Evolutionary conservation across 1,284 basidiomycete species (phyloP).

Genomic region (Naganishia sp.): DNA sequence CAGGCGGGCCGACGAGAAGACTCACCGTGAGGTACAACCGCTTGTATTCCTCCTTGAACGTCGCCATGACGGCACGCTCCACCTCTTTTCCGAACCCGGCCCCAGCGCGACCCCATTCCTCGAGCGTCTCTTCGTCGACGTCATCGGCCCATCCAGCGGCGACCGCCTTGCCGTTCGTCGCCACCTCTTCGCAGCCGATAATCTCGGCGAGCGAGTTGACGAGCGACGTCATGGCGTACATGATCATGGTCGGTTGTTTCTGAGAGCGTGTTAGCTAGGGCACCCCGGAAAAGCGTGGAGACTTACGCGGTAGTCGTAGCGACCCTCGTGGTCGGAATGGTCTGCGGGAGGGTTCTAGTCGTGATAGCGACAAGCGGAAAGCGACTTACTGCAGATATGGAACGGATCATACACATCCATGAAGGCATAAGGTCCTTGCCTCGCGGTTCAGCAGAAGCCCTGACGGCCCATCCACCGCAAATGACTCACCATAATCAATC

Average conservation of each 20-base stretch:
- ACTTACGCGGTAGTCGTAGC: slow-evolving; percentile 79
- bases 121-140: slow-evolving; percentile 60
- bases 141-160: slow-evolving; percentile 65
- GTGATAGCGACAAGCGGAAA: not conserved
- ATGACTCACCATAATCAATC: slow-evolving; percentile 75
- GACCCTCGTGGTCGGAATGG: slow-evolving; percentile 80
- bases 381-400: slow-evolving; percentile 74
- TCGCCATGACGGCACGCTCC: slow-evolving; percentile 61
- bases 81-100: slow-evolving; percentile 62
- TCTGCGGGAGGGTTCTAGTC: slow-evolving; percentile 51
- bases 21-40: slow-evolving; percentile 67
- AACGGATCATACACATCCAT: slow-evolving; percentile 85
- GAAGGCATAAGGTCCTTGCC: slow-evolving; percentile 80
- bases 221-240: slow-evolving; percentile 76
- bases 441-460: not conserved
- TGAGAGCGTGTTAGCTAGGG: slow-evolving; percentile 37
- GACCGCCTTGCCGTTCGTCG: slow-evolving; percentile 60
- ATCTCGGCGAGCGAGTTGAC: slow-evolving; percentile 73
- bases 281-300: slow-evolving; percentile 34
- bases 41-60: slow-evolving; percentile 64
- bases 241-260: slow-evolving; percentile 55
- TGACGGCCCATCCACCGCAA: too few relatives aligned
- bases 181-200: slow-evolving; percentile 77
- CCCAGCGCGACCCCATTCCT: slow-evolving; percentile 67
- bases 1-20: not conserved